Conservation (phyloP, 371 early-diverging fungal genomes). For the Apophysomyces ossiformis region DNA sequence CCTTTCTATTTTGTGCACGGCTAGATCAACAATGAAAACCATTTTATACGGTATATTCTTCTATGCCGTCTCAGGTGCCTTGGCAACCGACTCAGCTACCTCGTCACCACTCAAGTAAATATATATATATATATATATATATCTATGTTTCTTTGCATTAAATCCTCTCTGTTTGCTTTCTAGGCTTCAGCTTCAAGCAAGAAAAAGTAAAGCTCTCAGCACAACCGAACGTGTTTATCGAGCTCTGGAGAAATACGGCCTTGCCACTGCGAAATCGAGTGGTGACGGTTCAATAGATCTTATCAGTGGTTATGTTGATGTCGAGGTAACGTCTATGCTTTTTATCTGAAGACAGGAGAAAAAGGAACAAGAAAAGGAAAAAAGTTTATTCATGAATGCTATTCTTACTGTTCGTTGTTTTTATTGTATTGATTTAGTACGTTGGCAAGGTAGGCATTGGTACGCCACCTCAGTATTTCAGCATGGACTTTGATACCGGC, state of each 20-base stretch:
- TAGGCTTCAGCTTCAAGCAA: constrained; percentile 32
- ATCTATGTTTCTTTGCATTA: background rate
- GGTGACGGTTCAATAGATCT: constrained; percentile 27
- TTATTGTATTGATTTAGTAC: constrained; percentile 34
- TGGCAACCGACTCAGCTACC: background rate
- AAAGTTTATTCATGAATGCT: no score
- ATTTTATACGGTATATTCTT: background rate
- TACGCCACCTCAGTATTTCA: constrained; percentile 58
- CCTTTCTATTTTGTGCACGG: background rate
- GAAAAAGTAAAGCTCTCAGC: constrained; percentile 28
- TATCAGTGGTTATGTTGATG: constrained; percentile 37
- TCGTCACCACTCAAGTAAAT: background rate
- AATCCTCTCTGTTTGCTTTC: constrained; percentile 1
- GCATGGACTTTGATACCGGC: constrained; percentile 61
- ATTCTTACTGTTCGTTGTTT: background rate
- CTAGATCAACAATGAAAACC: background rate
- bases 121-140: background rate
- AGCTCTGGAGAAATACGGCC: constrained; percentile 36
- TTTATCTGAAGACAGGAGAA: background rate
- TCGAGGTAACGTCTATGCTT: constrained; percentile 30
- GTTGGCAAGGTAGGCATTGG: constrained; percentile 57
- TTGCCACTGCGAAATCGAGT: constrained; percentile 24
- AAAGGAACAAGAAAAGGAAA: background rate
- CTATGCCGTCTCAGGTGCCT: constrained; percentile 7
- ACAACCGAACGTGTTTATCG: constrained; percentile 34